Evolutionary conservation across 2,329 filamentous ascomycete species (phyloP).

Genomic region (Talaromyces sp.): DNA sequence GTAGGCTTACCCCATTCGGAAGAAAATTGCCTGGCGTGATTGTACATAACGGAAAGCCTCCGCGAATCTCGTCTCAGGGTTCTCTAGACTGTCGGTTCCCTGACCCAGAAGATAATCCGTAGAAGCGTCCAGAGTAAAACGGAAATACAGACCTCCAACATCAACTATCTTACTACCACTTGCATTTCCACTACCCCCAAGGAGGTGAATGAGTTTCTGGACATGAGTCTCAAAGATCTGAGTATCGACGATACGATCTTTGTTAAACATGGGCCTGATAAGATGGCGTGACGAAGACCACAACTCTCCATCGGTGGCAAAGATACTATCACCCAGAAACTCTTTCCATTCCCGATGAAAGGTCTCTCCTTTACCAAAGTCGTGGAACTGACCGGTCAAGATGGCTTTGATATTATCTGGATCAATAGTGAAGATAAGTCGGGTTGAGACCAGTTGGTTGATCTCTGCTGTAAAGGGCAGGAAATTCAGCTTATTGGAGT

Average conservation of each 20-base stretch:
- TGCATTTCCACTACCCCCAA: conserved; percentile 62
- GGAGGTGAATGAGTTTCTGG: conserved; percentile 63
- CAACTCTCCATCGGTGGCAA: conserved; percentile 72
- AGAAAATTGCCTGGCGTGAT: conserved; percentile 74
- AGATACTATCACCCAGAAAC: conserved; percentile 60
- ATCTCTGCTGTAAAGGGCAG: conserved; percentile 60
- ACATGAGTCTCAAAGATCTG: conserved; percentile 74
- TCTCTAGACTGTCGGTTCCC: conserved; percentile 58
- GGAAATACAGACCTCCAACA: conserved; percentile 53
- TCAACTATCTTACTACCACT: conserved; percentile 68
- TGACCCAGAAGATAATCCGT: conserved; percentile 77
- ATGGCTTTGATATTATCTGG: conserved; percentile 81
- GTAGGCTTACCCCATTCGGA: conserved; percentile 63
- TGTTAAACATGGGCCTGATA: conserved; percentile 82
- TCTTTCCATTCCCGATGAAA: conserved; percentile 71
- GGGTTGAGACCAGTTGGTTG: conserved; percentile 28
- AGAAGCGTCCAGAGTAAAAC: conserved; percentile 73
- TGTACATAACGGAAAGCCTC: conserved; percentile 75
- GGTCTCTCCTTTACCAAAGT: conserved; percentile 74
- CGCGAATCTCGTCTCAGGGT: conserved; percentile 68
- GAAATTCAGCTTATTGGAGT: conserved; percentile 31
- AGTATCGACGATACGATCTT: conserved; percentile 78
- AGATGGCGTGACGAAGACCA: conserved; percentile 85
- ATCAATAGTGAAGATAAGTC: conserved; percentile 65
- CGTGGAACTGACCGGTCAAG: conserved; percentile 71